phyloP scores from a whole-genome alignment of 179 eudicot species.

The Camellia oleifera region DNA sequence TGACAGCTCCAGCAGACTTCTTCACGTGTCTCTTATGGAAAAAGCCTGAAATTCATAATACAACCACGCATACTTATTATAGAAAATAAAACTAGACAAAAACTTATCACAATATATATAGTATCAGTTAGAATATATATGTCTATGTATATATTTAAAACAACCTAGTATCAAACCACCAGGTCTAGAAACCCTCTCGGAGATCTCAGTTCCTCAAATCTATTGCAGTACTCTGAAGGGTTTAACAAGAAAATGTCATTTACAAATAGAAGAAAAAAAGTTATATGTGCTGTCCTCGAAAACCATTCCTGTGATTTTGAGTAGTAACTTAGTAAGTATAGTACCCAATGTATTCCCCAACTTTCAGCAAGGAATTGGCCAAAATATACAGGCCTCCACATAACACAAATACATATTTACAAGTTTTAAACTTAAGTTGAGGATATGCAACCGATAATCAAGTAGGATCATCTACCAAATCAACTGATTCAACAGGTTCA shows the following conservation, averaged over 20 bases:
- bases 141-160: not conserved
- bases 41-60: constrained; percentile 40
- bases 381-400: not conserved
- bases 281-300: too few relatives aligned
- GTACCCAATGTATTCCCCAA: too few relatives aligned
- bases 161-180: not conserved
- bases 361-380: too few relatives aligned
- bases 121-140: not conserved
- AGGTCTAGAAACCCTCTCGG: not conserved
- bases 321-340: too few relatives aligned
- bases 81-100: not conserved
- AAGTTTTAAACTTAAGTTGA: not conserved
- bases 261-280: too few relatives aligned
- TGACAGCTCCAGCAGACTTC: constrained; percentile 49
- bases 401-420: not conserved
- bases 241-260: too few relatives aligned
- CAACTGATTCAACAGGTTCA: not conserved
- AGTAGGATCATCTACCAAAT: not conserved
- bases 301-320: too few relatives aligned
- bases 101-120: not conserved
- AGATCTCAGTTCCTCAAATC: too few relatives aligned
- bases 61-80: not conserved
- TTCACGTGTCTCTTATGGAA: constrained; percentile 82
- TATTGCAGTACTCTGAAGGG: too few relatives aligned
- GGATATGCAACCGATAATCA: not conserved